These are phyloP conservation scores for Colletotrichum somersetense DNA, from an alignment of 2,329 filamentous ascomycete species.

Conservation along the genomic window DNA sequence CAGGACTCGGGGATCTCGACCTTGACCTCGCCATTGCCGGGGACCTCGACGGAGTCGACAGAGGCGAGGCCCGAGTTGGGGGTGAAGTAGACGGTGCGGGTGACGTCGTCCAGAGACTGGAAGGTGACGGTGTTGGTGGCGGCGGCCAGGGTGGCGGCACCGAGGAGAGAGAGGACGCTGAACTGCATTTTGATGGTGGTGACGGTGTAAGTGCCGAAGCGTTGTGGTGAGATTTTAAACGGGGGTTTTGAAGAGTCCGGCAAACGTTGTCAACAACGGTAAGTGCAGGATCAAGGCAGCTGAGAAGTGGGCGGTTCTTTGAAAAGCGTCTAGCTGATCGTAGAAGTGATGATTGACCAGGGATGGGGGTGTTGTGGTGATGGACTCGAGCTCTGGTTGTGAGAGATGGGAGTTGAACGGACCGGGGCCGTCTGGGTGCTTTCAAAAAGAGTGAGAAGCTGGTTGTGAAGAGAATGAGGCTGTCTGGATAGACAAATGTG, in stretches of 20 bases:
- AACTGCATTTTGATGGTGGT: slow-evolving; percentile 66
- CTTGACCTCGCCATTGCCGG: slow-evolving; percentile 53
- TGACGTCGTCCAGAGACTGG: slow-evolving; percentile 66
- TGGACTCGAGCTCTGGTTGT: slow-evolving; percentile 31
- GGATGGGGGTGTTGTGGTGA: slow-evolving; percentile 30
- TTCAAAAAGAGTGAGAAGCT: slow-evolving; percentile 42
- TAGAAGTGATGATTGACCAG: slow-evolving; percentile 18
- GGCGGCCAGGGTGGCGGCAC: slow-evolving; percentile 56
- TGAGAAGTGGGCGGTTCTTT: slow-evolving; percentile 7
- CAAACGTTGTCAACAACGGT: slow-evolving; percentile 40
- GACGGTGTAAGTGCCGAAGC: slow-evolving; percentile 37
- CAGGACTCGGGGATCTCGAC: slow-evolving; percentile 59
- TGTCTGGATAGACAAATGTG: slow-evolving; percentile 40
- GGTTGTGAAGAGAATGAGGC: slow-evolving; percentile 32
- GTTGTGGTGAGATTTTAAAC: slow-evolving; percentile 13
- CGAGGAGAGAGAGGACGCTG: slow-evolving; percentile 58
- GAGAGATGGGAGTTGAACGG: slow-evolving; percentile 26
- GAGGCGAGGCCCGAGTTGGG: slow-evolving; percentile 53
- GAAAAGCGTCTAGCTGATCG: slow-evolving; percentile 35
- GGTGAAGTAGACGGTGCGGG: slow-evolving; percentile 66
- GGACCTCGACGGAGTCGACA: slow-evolving; percentile 56
- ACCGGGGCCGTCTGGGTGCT: slow-evolving; percentile 33
- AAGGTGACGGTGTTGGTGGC: slow-evolving; percentile 68
- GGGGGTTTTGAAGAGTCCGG: slow-evolving; percentile 21
- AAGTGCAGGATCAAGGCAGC: slow-evolving; percentile 15